Conservation (phyloP, 2,329 filamentous ascomycete genomes). For the Coniochaeta ligniaria region DNA sequence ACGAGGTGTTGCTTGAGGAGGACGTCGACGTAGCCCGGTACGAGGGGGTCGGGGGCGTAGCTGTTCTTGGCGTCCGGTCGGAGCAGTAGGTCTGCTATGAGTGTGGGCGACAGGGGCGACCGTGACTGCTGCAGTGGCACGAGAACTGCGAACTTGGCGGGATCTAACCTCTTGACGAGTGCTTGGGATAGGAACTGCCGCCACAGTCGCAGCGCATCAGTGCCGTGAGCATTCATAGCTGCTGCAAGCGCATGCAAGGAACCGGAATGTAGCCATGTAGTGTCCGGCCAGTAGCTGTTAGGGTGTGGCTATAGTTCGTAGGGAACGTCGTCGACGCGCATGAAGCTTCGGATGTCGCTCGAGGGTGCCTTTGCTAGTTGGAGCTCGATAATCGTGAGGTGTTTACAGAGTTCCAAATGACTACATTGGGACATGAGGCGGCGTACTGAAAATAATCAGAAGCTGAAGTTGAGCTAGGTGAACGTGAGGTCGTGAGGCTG, state of each 20-base stretch:
- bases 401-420: background rate
- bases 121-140: slow-evolving; percentile 41
- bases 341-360: background rate
- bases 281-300: background rate
- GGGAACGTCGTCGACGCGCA: background rate
- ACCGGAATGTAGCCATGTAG: background rate
- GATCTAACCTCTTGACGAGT: slow-evolving; percentile 42
- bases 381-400: background rate
- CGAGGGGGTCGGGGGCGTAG: slow-evolving; percentile 49
- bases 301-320: background rate
- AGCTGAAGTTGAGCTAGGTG: too few species aligned
- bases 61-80: slow-evolving; percentile 40
- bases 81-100: slow-evolving; percentile 52
- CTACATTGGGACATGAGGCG: background rate
- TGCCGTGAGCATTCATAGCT: slow-evolving; percentile 3
- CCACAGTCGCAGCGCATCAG: slow-evolving; percentile 33
- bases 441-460: background rate
- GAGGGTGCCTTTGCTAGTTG: background rate
- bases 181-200: slow-evolving; percentile 41
- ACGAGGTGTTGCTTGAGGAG: slow-evolving; percentile 44
- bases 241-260: background rate
- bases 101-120: slow-evolving; percentile 41
- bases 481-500: background rate
- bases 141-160: slow-evolving; percentile 44
- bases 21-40: slow-evolving; percentile 51